phyloP scores from a whole-genome alignment of 2,329 filamentous ascomycete species.

The Paracoccidioides brasiliensis region DNA sequence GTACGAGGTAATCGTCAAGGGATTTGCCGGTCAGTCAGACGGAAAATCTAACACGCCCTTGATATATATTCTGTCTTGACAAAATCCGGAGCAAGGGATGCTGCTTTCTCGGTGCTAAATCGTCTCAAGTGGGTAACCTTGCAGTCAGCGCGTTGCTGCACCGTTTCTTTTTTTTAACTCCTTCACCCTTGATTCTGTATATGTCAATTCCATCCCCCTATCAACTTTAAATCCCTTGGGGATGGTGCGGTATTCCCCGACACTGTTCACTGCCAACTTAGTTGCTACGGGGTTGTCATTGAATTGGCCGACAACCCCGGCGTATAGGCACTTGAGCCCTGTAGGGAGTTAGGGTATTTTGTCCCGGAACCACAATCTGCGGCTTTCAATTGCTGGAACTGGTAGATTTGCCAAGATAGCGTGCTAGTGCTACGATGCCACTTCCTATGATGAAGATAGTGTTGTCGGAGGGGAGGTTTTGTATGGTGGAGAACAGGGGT shows the following conservation, averaged over 20 bases:
- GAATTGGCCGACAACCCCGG: conserved; percentile 26
- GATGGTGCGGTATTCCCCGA: conserved; percentile 18
- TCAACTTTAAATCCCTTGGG: conserved; percentile 18
- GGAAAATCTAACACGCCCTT: conserved; percentile 15
- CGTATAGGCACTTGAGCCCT: conserved; percentile 23
- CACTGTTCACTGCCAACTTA: conserved; percentile 19
- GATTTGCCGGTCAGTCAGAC: conserved; percentile 19
- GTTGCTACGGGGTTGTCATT: conserved; percentile 22
- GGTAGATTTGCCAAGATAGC: conserved; percentile 16
- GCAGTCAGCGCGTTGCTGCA: conserved; percentile 11
- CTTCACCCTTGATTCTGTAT: conserved; percentile 13
- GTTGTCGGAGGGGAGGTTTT: neutral
- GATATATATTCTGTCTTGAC: conserved; percentile 14
- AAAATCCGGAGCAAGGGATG: conserved; percentile 17
- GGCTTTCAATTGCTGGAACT: neutral
- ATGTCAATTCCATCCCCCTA: conserved; percentile 18
- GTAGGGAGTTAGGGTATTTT: conserved; percentile 14
- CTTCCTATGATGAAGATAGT: conserved; percentile 17
- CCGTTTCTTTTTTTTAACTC: conserved; percentile 9
- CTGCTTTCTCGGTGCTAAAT: conserved; percentile 14
- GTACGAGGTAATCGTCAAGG: conserved; percentile 14
- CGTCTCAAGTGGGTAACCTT: conserved; percentile 16
- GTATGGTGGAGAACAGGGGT: neutral
- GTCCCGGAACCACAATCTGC: conserved; percentile 17
- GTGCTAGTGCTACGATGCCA: conserved; percentile 25